Base-by-base conservation (phyloP, 257 asterid genomes). In the Gentiana straminea region DNA sequence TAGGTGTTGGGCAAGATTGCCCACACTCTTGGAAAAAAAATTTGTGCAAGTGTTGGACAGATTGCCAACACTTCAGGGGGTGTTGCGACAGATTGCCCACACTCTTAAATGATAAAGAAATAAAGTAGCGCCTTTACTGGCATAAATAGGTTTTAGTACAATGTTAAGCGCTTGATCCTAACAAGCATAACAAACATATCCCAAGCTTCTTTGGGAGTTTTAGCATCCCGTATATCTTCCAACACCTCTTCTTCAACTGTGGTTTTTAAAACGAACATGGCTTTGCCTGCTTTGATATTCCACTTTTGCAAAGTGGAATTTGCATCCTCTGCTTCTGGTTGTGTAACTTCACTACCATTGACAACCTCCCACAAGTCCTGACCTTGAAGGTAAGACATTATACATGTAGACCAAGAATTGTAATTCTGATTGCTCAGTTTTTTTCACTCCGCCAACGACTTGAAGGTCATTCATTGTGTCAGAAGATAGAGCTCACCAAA, bases 361-460 rank as follows among this genome's bases (percentile, higher is more conserved):
- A 37, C 38, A 6, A 60, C 38, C 37, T 60, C 64, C 57, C 57
- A 50, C 5, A 50, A 4, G 3, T 61, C 58, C 41, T 51, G 51
- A 4, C 58, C 58, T 51, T 61, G 58, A 13, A 51, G 7, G 39
- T 61, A 51, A 7, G 64, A 68, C 12, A 1, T 50, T 59, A 68
- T 62, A 24, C 73, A 68, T 24, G 68, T 62, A 1, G 53, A 54
- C 72, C 62, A 60, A 13, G 54, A 11, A 35, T 15, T 15, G 24
- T 15, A 60, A 10, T 53, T 60, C 2, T 38, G n/a, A 13, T 65
- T 65, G 52, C 39, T 65, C 52, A 57, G 64, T 53, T 55, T 56
- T 24, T 46, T 59, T 15, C 11, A 58, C 41, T 12, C 70, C 53
- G 4, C 59, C 58, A 38, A 49, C 52, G 8, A 57, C 70, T 13